phyloP scores from a whole-genome alignment of 257 asterid species.

The Osmanthus fragrans region DNA sequence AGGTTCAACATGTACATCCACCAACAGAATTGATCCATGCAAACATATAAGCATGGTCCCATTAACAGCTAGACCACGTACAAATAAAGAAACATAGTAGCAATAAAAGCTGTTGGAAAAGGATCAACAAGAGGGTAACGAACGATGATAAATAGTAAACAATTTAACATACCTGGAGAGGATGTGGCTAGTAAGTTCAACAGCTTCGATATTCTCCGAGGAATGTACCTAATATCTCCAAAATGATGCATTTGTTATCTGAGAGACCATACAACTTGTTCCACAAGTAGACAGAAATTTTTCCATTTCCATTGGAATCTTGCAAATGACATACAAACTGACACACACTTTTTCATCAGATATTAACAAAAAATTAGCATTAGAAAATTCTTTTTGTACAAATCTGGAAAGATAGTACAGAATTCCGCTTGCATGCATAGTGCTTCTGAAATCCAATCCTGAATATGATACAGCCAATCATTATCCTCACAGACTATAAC shows the following conservation, averaged over 20 bases:
- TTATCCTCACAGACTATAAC: conserved; percentile 12
- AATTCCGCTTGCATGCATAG: conserved; percentile 11
- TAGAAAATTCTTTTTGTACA: neutral
- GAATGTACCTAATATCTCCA: conserved; percentile 74
- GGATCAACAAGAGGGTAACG: neutral
- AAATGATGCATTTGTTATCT: conserved; percentile 30
- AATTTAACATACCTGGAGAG: conserved; percentile 61
- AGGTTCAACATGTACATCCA: conserved; percentile 1
- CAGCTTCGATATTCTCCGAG: conserved; percentile 77
- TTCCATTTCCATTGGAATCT: conserved; percentile 1
- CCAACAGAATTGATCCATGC: conserved; percentile 11
- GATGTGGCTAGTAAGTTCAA: conserved; percentile 69
- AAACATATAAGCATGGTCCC: conserved; percentile 8
- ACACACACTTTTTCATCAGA: neutral
- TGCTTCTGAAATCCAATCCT: conserved; percentile 13
- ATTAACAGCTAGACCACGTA: conserved; percentile 8
- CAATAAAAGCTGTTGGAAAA: conserved; percentile 6
- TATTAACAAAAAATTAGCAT: neutral
- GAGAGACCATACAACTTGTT: conserved; percentile 6
- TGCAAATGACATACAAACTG: conserved; percentile 2
- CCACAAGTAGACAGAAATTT: conserved; percentile 9
- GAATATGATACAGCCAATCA: conserved; percentile 12
- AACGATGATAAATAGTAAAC: conserved; percentile 3
- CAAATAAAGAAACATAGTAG: conserved; percentile 3
- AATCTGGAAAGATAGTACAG: conserved; percentile 12